A percentile compares a stretch with the other conserved stretches of the same genome.
Conservation (phyloP, 768 basidiomycete genomes). For the Kwoniella newhampshirensis region DNA sequence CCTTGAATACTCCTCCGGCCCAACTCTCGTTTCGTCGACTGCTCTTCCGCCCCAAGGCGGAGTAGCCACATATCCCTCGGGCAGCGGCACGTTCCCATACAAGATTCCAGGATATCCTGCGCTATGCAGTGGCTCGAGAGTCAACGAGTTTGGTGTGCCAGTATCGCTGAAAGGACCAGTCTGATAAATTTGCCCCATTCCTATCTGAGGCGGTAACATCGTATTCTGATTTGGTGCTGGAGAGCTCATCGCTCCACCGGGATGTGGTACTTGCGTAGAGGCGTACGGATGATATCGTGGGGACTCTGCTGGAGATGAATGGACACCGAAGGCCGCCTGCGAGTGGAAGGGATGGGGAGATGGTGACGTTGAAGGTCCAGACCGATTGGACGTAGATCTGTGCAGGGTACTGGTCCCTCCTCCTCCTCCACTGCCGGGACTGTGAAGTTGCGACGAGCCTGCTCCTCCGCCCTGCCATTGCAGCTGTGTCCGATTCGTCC, state of each 20-base stretch:
- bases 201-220: not conserved
- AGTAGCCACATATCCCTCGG: conserved; percentile 9
- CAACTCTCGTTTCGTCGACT: conserved; percentile 5
- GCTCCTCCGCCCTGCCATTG: too few species aligned
- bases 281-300: not conserved
- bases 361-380: too few species aligned
- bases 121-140: conserved; percentile 2
- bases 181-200: not conserved
- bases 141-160: not conserved
- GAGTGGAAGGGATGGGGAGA: too few species aligned
- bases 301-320: not conserved
- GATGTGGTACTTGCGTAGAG: not conserved
- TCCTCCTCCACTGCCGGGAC: too few species aligned
- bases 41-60: conserved; percentile 9
- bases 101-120: conserved; percentile 23
- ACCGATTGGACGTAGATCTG: too few species aligned
- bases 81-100: conserved; percentile 19
- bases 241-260: not conserved
- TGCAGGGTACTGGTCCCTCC: too few species aligned
- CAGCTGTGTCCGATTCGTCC: too few species aligned
- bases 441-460: too few species aligned
- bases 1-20: conserved; percentile 28
- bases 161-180: not conserved
- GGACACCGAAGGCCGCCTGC: not conserved
- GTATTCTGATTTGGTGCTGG: too few species aligned